Conservation (phyloP, 2,329 filamentous ascomycete species). For the Catunica adiposa region DNA sequence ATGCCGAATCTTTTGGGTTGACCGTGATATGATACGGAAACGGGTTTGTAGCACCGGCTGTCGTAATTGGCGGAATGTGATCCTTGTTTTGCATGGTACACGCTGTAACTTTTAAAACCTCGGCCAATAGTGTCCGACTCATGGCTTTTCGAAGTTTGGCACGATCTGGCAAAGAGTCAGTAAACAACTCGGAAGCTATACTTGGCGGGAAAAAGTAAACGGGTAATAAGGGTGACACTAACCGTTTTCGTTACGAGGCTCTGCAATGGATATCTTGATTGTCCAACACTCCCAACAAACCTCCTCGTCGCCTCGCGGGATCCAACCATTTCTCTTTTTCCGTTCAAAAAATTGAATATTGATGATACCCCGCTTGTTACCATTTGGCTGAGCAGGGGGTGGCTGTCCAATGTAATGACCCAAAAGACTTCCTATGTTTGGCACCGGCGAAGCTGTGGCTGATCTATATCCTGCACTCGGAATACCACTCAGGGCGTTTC, state of each 20-base stretch:
- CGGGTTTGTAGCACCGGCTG: constrained; percentile 80
- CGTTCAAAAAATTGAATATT: constrained; percentile 92
- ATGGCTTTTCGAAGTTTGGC: constrained; percentile 80
- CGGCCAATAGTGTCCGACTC: constrained; percentile 74
- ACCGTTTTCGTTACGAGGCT: constrained; percentile 79
- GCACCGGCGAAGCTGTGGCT: constrained; percentile 7
- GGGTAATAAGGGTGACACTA: constrained; percentile 20
- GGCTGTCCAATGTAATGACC: not conserved
- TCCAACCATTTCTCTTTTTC: constrained; percentile 64
- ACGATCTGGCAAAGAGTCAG: constrained; percentile 41
- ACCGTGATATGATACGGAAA: constrained; percentile 90
- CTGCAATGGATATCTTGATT: constrained; percentile 80
- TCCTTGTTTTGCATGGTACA: constrained; percentile 81
- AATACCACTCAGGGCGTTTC: constrained; percentile 14
- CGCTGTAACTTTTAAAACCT: constrained; percentile 76
- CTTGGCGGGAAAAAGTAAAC: no score
- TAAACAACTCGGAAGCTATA: not conserved
- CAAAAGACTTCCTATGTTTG: constrained; percentile 6
- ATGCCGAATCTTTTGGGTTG: constrained; percentile 64
- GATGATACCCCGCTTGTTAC: constrained; percentile 58
- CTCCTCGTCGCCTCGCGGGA: constrained; percentile 72
- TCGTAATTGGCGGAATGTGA: constrained; percentile 83
- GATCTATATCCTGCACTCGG: constrained; percentile 2
- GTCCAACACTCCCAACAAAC: constrained; percentile 97
- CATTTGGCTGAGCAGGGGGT: constrained; percentile 14